phyloP scores from a whole-genome alignment of 805 yeast species.

The Starmerella geochares region DNA sequence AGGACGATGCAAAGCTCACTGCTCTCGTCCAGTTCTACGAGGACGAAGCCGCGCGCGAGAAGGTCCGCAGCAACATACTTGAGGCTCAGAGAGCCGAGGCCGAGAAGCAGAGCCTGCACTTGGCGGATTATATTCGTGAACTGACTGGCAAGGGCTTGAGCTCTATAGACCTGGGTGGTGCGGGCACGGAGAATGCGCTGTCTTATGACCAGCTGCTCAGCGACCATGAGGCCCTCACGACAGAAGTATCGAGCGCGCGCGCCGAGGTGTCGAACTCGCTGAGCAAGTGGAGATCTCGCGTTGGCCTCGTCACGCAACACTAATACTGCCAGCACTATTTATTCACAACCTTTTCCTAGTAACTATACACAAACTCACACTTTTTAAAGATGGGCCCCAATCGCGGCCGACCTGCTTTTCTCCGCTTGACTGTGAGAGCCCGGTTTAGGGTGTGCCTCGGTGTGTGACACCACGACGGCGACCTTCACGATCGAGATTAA shows the following conservation, averaged over 20 bases:
- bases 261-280: background rate
- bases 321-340: no score
- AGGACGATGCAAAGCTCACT: slow-evolving; percentile 18
- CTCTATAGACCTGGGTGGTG: slow-evolving; percentile 14
- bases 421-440: no score
- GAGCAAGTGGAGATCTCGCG: background rate
- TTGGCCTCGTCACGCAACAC: background rate
- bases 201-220: slow-evolving; percentile 12
- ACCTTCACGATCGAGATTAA: no score
- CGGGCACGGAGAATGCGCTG: background rate
- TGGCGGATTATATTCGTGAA: slow-evolving; percentile 26
- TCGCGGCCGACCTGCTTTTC: no score
- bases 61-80: slow-evolving; percentile 23
- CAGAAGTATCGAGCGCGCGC: background rate
- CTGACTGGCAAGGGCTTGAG: slow-evolving; percentile 22
- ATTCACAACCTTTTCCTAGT: no score
- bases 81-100: slow-evolving; percentile 23
- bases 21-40: slow-evolving; percentile 29
- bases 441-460: slow-evolving; percentile 6
- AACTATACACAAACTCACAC: no score
- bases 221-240: slow-evolving; percentile 13
- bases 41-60: slow-evolving; percentile 27
- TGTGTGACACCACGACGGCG: background rate
- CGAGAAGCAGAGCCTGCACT: slow-evolving; percentile 21
- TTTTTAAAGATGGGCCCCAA: no score